Base-by-base conservation (phyloP, 352 stramenopile species). In the Aphanomyces stellatus region DNA sequence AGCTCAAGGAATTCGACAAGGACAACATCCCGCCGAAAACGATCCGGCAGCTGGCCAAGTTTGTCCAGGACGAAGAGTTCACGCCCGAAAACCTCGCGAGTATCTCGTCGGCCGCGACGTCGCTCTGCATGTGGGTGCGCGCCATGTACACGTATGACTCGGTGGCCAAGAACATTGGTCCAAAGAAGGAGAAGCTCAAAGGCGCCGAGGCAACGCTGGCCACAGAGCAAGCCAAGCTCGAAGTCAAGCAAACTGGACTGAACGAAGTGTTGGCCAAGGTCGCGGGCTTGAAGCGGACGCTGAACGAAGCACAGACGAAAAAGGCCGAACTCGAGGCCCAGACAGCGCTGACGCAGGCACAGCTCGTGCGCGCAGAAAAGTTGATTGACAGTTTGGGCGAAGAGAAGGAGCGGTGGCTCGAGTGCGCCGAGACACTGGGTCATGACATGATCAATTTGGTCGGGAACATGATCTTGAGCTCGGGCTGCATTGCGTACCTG, bases 71-170 rank as follows among this genome's bases (percentile, higher is more conserved):
- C 42, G 81, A 91, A 56, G 87, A 97, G 57, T 97, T 97, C 51
- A 95, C 90, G 25, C 87, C 89, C 3, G 88, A 97, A 69, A 96
- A 89, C n/a, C 70, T 95, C 7, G 88, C 78, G 51, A 93, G 81
- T 53, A 91, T 94, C 37, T 97, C 90, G 6, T 94, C 78, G 4
- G 93, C 93, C 13, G 91, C 91, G 13, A 96, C 81, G 1, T 96
- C 88, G 31, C 74, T 98, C 0, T 98, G 92, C 70, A 98, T 98
- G 91, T 98, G 93, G 90, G 91, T 87, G 0, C 79, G 89, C 17
- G 92, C 91, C 4, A 97, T 98, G 86, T 93, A 96, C 68, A 96
- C 88, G 25, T 98, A 98, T 76, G 90, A 98, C 71, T 83, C 80
- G 3, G 91, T 98, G 30, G 91, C 88, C 27, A 97, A 97, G 69